Conservation (phyloP, 2,329 filamentous ascomycete genomes). For the Tolypocladium tundrense region DNA sequence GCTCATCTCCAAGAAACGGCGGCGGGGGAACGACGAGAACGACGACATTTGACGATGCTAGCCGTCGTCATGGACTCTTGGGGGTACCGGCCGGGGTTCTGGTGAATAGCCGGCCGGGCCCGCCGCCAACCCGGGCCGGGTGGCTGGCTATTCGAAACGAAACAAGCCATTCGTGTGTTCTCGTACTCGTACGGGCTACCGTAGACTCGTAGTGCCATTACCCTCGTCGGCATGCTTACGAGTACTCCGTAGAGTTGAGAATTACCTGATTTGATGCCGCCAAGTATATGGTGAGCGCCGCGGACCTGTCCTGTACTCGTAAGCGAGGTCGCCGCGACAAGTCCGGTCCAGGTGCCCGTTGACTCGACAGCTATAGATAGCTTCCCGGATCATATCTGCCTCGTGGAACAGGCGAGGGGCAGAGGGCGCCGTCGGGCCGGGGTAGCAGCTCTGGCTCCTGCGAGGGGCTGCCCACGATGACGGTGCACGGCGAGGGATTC, state of each 20-base stretch:
- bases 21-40: background rate
- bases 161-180: background rate
- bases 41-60: background rate
- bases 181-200: background rate
- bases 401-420: background rate
- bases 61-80: background rate
- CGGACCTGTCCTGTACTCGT: background rate
- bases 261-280: background rate
- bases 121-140: background rate
- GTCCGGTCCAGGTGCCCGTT: background rate
- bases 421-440: background rate
- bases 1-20: background rate
- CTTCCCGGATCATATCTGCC: no score
- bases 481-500: background rate
- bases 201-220: background rate
- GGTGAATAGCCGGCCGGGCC: background rate
- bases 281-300: background rate
- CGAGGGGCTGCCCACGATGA: background rate
- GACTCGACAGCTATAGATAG: background rate
- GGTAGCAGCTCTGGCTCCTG: background rate
- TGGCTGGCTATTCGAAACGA: background rate
- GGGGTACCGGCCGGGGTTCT: background rate
- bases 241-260: background rate
- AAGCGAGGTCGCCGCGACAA: background rate
- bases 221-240: background rate